A percentile compares a stretch with the other conserved stretches of the same genome.
phyloP scores from a whole-genome alignment of 345 rosid genomes.

The Tarenaya hassleriana region DNA sequence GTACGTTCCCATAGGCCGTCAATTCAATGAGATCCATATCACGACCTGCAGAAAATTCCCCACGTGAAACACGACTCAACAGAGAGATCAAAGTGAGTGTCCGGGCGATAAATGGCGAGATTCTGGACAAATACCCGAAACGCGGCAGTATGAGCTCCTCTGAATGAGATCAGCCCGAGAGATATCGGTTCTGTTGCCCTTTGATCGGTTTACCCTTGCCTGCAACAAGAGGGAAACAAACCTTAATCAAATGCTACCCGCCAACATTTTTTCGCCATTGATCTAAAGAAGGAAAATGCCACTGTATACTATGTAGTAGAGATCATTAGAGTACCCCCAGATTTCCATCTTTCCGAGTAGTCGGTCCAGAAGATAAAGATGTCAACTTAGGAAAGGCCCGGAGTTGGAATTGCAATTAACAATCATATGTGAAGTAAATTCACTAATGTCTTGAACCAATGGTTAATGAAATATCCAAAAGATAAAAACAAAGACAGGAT shows the following conservation, averaged over 20 bases:
- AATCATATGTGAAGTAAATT: too few relatives aligned
- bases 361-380: not conserved
- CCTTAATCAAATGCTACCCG: not conserved
- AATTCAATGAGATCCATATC: conserved; percentile 92
- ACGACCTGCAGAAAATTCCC: conserved; percentile 38
- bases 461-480: too few relatives aligned
- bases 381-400: too few relatives aligned
- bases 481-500: too few relatives aligned
- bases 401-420: too few relatives aligned
- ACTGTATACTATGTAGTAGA: not conserved
- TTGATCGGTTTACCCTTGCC: conserved; percentile 86
- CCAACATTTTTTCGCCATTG: not conserved
- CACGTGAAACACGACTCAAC: not conserved
- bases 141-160: conserved; percentile 85
- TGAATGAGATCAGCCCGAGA: conserved; percentile 78
- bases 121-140: conserved; percentile 50
- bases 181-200: conserved; percentile 76
- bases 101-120: not conserved
- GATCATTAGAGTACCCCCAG: not conserved
- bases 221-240: conserved; percentile 17
- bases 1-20: conserved; percentile 82
- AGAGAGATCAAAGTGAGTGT: not conserved
- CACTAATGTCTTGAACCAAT: too few relatives aligned
- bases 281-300: not conserved
- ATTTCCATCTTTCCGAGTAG: too few relatives aligned